Evolutionary conservation across 192 early-diverging fungal genomes (phyloP).

Genomic region (Coemansia umbellata): DNA sequence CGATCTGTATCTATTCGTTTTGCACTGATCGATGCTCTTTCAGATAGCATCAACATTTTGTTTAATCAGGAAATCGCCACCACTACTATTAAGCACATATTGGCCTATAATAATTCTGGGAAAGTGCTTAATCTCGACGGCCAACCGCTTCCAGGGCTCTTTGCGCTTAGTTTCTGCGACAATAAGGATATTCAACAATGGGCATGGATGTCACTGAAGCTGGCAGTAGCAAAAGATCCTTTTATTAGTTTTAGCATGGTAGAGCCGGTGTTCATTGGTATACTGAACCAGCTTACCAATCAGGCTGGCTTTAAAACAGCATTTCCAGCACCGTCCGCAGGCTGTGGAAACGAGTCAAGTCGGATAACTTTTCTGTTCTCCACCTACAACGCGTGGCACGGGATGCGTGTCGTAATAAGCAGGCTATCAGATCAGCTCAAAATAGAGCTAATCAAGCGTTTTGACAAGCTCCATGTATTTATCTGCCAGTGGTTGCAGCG

Average conservation of each 20-base stretch:
- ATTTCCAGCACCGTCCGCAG: neutral
- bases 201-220: constrained; percentile 32
- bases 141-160: constrained; percentile 23
- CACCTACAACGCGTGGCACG: constrained; percentile 24
- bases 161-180: constrained; percentile 17
- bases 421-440: constrained; percentile 16
- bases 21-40: constrained; percentile 25
- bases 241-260: neutral
- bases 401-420: constrained; percentile 20
- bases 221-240: constrained; percentile 11
- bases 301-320: neutral
- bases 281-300: constrained; percentile 11
- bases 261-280: constrained; percentile 6
- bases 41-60: constrained; percentile 14
- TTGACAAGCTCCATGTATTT: constrained; percentile 19
- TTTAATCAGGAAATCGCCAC: constrained; percentile 9
- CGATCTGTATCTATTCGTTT: constrained; percentile 1
- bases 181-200: constrained; percentile 15
- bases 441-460: constrained; percentile 10
- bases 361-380: constrained; percentile 23
- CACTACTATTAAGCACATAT: constrained; percentile 11
- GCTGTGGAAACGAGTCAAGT: neutral
- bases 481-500: constrained; percentile 13
- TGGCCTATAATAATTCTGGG: constrained; percentile 2
- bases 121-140: constrained; percentile 18